These are phyloP conservation scores for Leptographium radiaticola DNA, from an alignment of 2,329 filamentous ascomycete genomes.

Conservation along the genomic window DNA sequence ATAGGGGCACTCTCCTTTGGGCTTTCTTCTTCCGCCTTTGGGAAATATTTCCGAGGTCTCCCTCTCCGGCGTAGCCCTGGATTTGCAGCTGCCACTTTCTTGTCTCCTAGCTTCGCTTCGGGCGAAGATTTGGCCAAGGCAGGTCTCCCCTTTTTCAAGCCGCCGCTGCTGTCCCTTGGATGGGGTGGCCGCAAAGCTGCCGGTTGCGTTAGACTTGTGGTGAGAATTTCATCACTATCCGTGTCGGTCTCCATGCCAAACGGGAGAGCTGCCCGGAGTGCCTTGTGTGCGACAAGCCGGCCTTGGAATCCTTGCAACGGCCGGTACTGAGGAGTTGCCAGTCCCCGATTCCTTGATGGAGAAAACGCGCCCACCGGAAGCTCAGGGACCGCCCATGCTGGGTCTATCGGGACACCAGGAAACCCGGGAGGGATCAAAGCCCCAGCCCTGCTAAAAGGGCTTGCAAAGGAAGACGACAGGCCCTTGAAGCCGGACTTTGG, in stretches of 20 bases:
- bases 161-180: background rate
- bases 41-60: background rate
- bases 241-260: constrained; percentile 6
- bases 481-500: constrained; percentile 4
- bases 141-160: background rate
- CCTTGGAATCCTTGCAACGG: background rate
- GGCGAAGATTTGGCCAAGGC: too few relatives aligned
- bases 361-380: constrained; percentile 14
- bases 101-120: background rate
- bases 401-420: constrained; percentile 17
- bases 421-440: constrained; percentile 7
- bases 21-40: background rate
- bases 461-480: background rate
- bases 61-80: background rate
- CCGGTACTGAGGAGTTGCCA: background rate
- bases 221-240: constrained; percentile 20
- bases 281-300: constrained; percentile 4
- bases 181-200: background rate
- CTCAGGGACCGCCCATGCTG: constrained; percentile 25
- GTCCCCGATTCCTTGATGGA: background rate
- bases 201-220: background rate
- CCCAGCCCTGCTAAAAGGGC: background rate
- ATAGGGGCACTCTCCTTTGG: background rate
- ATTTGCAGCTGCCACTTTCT: background rate
- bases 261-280: constrained; percentile 2